Percentiles rank a stretch among this genome's conserved stretches.
These are phyloP conservation scores for Salix viminalis DNA, from an alignment of 345 rosid genomes.

Conservation along the genomic window DNA sequence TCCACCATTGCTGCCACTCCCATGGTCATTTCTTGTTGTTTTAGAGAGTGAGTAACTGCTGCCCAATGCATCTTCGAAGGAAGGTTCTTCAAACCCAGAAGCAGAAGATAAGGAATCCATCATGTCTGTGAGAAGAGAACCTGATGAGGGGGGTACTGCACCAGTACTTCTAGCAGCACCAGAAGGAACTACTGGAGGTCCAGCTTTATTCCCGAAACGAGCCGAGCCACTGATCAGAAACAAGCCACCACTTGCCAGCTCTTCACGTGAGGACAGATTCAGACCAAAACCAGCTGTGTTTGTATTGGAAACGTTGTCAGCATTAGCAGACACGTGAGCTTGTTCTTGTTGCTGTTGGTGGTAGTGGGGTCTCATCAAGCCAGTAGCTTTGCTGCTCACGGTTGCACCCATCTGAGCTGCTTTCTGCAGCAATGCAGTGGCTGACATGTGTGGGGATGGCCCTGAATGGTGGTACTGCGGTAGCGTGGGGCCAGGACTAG, in stretches of 20 bases:
- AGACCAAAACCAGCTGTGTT: constrained; percentile 35
- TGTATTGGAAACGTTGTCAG: neutral
- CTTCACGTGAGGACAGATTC: constrained; percentile 50
- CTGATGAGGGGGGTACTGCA: constrained; percentile 10
- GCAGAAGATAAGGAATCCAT: constrained; percentile 37
- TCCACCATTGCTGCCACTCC: constrained; percentile 18
- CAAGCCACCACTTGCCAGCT: constrained; percentile 15
- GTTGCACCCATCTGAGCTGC: constrained; percentile 80
- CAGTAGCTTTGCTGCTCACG: constrained; percentile 32
- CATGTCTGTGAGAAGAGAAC: constrained; percentile 48
- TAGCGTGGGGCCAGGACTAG: constrained; percentile 40
- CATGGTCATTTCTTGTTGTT: neutral
- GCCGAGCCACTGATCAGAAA: constrained; percentile 19
- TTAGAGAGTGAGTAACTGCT: constrained; percentile 19
- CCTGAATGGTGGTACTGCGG: constrained; percentile 23
- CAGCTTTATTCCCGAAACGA: constrained; percentile 32
- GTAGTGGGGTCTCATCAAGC: constrained; percentile 33
- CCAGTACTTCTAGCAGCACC: neutral
- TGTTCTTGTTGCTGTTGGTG: constrained; percentile 27
- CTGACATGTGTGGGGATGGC: constrained; percentile 63
- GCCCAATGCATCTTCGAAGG: constrained; percentile 39
- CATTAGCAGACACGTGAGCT: constrained; percentile 35
- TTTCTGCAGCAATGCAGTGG: constrained; percentile 84
- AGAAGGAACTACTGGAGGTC: neutral
- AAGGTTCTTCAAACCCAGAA: constrained; percentile 35